Conservation (phyloP, 83 land plant genomes). For the Isoetes engelmannii region DNA sequence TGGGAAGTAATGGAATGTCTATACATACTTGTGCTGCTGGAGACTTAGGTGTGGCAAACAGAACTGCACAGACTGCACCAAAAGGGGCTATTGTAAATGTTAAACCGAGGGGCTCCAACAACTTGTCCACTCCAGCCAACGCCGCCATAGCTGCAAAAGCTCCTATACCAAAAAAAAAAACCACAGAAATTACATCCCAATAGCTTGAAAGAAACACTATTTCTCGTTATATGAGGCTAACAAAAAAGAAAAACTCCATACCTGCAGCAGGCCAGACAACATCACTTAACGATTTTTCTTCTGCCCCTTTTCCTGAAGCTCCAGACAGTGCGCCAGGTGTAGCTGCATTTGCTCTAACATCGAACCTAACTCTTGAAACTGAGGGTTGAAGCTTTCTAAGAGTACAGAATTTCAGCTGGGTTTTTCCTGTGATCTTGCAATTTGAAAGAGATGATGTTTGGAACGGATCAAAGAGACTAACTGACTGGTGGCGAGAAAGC, state of each 20-base stretch:
- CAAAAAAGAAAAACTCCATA: not conserved
- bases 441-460: too few species aligned
- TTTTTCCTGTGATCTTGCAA: too few species aligned
- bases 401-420: too few species aligned
- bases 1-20: not conserved
- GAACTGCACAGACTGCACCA: conserved; percentile 79
- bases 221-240: not conserved
- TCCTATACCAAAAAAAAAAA: conserved; percentile 22
- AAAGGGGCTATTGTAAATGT: conserved; percentile 70
- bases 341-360: not conserved
- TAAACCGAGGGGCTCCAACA: conserved; percentile 51
- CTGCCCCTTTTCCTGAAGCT: not conserved
- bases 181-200: not conserved
- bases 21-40: conserved; percentile 60
- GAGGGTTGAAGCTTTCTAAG: too few species aligned
- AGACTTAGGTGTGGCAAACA: conserved; percentile 59
- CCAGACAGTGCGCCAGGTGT: not conserved
- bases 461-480: too few species aligned
- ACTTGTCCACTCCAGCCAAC: conserved; percentile 56
- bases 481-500: too few species aligned
- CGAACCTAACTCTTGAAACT: not conserved
- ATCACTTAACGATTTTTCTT: not conserved
- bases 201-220: not conserved
- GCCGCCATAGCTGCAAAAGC: conserved; percentile 76
- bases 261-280: conserved; percentile 18